Evolutionary conservation across 352 stramenopile species (phyloP), one percentile per base, ranked within the genome.

Genomic region (Pythium monospermum): DNA sequence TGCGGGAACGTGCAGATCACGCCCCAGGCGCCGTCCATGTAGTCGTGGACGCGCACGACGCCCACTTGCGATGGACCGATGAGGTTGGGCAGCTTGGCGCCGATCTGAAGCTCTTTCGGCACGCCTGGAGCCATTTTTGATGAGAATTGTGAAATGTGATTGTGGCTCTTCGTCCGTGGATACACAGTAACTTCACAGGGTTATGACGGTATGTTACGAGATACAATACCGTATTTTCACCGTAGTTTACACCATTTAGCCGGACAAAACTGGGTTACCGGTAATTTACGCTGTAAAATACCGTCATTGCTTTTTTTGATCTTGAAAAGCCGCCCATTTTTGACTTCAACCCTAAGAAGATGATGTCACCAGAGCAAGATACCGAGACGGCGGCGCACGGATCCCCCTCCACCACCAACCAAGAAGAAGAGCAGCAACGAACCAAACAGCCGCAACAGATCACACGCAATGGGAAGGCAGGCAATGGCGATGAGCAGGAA

Each of bases 1-100:
- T 83, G 71, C 39, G 79, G 79, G 66, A 91, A 91, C 19, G 75
- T 84, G 44, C 69, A 73, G 39, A 92, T 55, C 33, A 87, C 57
- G 22, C 74, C 77, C 78, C 82, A 92, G 22, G 68, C 60, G 22
- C 76, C 82, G 18, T 83, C 64, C 28, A 92, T 69, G 55, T 85
- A 85, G 60, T 92, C 82, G 10, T 88, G 77, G 18, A 78, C 67
- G 27, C 76, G 73, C 32, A 92, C 62, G 42, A 87, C 57, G 30
- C 82, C 82, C 22, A 89, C 60, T 38, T 92, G 82, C 6, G 76
- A 86, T 53, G 83, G 61, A 0, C 73, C 75, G 30, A 87, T 76
- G 28, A 92, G 50, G 59, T 89, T 76, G 1, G 79, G 79, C 35
- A 92, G 79, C 55, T 86, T 83, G 47, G 59, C 67, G 46, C 79